Evolutionary conservation across 2,329 filamentous ascomycete genomes (phyloP), one percentile per base, ranked within the genome.

Genomic region (Knufia petricola): DNA sequence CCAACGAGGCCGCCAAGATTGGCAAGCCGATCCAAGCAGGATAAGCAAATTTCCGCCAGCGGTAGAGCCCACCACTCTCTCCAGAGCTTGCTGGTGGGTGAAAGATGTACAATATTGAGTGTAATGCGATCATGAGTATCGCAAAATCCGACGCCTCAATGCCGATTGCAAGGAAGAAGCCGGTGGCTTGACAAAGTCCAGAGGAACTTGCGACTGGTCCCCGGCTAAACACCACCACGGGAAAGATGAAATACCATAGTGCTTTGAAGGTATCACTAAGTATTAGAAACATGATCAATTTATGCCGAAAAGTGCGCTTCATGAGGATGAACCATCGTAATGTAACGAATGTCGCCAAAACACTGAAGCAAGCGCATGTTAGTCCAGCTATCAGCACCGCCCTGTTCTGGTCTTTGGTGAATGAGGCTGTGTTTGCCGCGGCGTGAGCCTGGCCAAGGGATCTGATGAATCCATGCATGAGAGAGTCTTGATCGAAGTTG

Each of bases 241-340:
- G 76, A 55, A 81, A 82, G 36, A 85, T 64, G 52, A 87, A 72
- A 52, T 83, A 79, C 76, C 80, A 86, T 2, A 79, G 60, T 2
- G 80, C 76, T 63, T 85, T 85, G 64, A 82, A 76, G 60, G 85
- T 75, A 63, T 88, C 84, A 56, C 82, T 83, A 52, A 80, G 73
- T 40, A 90, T 80, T 12, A 89, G 69, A 32, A 87, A 65, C 73
- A 89, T 79, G 50, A 90, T 82, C 48, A 90, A 73, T 53, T 82
- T 79, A 62, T 88, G 83, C 39, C 85, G 77, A 63, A 88, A 89
- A 54, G 75, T 80, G 59, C 83, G 76, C 55, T 78, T 75, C 82
- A 88, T 88, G 53, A 78, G 74, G 50, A 78, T 69, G 60, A 89
- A 87, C 80, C 82, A 87, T 65, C 82, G 84, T 34, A 83, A 74